Conservation (phyloP, 2,329 filamentous ascomycete species). For the Aspergillus ustus region DNA sequence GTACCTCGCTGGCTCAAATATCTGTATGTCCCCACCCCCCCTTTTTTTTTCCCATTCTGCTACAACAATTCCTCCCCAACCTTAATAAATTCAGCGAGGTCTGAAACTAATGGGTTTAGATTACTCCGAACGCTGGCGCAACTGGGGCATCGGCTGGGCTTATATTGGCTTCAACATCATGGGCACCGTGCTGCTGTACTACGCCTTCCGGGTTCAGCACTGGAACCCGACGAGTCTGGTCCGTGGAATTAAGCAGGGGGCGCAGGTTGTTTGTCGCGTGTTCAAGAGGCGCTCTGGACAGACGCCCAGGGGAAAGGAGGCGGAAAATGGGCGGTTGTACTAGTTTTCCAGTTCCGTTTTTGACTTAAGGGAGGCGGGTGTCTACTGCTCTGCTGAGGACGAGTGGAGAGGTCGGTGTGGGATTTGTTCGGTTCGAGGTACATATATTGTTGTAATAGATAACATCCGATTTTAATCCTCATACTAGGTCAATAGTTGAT, state of each 20-base stretch:
- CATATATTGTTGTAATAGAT: background rate
- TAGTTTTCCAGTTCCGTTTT: background rate
- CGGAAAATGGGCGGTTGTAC: slow-evolving; percentile 34
- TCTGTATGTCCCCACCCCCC: slow-evolving; percentile 34
- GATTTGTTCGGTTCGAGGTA: background rate
- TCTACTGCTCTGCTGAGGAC: background rate
- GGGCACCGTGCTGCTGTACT: slow-evolving; percentile 62
- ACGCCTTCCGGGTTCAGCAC: slow-evolving; percentile 48
- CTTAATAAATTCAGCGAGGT: background rate
- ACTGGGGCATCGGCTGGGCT: slow-evolving; percentile 67
- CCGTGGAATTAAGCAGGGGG: slow-evolving; percentile 27
- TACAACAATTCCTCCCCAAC: background rate
- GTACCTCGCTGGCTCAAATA: slow-evolving; percentile 51
- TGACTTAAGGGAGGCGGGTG: background rate
- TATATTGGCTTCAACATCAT: slow-evolving; percentile 65
- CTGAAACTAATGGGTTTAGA: slow-evolving; percentile 25
- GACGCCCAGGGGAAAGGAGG: slow-evolving; percentile 36
- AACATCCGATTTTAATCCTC: background rate
- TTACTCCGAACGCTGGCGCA: slow-evolving; percentile 68
- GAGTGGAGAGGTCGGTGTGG: too few relatives aligned
- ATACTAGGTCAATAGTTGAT: too few relatives aligned
- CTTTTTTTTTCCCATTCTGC: background rate
- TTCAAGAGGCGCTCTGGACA: slow-evolving; percentile 37
- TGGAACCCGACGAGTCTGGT: slow-evolving; percentile 43
- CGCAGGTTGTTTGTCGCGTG: slow-evolving; percentile 32